Conservation (phyloP, 306 rosid genomes). For the Hippophae gyantsensis region DNA sequence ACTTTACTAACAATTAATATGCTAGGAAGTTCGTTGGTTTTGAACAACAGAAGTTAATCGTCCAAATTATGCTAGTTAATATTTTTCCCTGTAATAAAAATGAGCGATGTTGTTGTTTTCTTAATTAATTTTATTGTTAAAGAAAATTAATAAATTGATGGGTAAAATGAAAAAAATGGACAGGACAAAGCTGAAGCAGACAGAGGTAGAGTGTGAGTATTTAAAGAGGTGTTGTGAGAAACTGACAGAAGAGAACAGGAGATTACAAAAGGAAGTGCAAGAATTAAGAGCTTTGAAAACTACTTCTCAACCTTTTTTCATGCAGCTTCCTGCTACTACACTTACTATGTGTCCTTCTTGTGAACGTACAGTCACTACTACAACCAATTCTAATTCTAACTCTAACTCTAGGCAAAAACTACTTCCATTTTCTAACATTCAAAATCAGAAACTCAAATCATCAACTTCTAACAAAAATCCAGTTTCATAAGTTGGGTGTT, state of each 20-base stretch:
- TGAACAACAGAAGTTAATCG: too few relatives aligned
- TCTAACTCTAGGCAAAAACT: too few relatives aligned
- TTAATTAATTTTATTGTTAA: neutral
- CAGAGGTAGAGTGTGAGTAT: constrained; percentile 94
- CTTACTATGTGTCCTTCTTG: constrained; percentile 99
- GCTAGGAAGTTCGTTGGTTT: too few relatives aligned
- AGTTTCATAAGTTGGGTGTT: too few relatives aligned
- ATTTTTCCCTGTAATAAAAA: too few relatives aligned
- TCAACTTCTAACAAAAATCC: too few relatives aligned
- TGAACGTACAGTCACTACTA: constrained; percentile 57
- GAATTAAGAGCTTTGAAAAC: constrained; percentile 78
- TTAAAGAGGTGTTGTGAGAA: constrained; percentile 86
- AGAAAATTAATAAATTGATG: too few relatives aligned
- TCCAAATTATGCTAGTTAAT: too few relatives aligned
- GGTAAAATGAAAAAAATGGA: too few relatives aligned
- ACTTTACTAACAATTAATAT: too few relatives aligned
- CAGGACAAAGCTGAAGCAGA: constrained; percentile 97
- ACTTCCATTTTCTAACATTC: too few relatives aligned
- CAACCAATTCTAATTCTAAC: constrained; percentile 10
- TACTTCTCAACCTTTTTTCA: constrained; percentile 64
- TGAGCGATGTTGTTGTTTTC: neutral
- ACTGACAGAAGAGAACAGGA: constrained; percentile 82
- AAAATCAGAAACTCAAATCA: too few relatives aligned
- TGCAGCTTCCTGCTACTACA: constrained; percentile 95
- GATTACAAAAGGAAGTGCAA: constrained; percentile 86